Evolutionary conservation across 1,284 basidiomycete genomes (phyloP), one percentile per base, ranked within the genome.

Genomic region (Sporisorium iseilematis-ciliati): DNA sequence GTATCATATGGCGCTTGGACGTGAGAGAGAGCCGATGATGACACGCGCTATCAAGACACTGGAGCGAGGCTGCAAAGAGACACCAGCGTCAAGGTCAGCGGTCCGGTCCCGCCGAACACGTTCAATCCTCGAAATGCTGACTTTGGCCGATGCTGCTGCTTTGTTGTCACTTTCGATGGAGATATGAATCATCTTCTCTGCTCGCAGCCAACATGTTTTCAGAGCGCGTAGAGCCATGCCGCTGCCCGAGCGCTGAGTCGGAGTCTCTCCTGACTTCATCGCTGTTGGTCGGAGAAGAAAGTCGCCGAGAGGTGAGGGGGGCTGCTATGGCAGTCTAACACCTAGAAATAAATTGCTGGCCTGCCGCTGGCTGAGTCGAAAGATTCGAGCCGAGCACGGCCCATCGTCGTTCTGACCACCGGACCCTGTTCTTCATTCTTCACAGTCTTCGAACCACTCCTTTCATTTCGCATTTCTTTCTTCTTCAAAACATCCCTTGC

Each of bases 371-470:
- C 48, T 49, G 26, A 49, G 48, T 49, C 29, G 48, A 29, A 6
- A n/a, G 5, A 2, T 18, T 18, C 29, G 45, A 46, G 45, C 21
- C 16, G 16, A 7, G 48, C 48, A 49, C 48, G 48, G 48, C 31
- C 48, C 48, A 49, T 49, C 48, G 20, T 49, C 26, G 11, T 26
- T 16, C 21, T 48, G 45, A 2, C 25, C 23, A 14, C 7, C 45
- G 45, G 26, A 49, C 48, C 48, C 48, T 49, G 48, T 33, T 49
- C 48, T 49, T 31, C 29, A n/a, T 20, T 49, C 48, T 43, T 8
- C 42, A 43, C n/a, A 33, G 33, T 11, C 33, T 12, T n/a, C 25
- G 14, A 46, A 26, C 45, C 2, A 29, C 46, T 16, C 21, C 46
- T 29, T 48, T 48, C 26, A 31, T 14, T 14, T 50, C 49, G 45